A percentile compares a stretch with the other conserved stretches of the same genome.
Evolutionary conservation across 2,329 filamentous ascomycete species (phyloP).

Genomic region (Apiospora arundinis): DNA sequence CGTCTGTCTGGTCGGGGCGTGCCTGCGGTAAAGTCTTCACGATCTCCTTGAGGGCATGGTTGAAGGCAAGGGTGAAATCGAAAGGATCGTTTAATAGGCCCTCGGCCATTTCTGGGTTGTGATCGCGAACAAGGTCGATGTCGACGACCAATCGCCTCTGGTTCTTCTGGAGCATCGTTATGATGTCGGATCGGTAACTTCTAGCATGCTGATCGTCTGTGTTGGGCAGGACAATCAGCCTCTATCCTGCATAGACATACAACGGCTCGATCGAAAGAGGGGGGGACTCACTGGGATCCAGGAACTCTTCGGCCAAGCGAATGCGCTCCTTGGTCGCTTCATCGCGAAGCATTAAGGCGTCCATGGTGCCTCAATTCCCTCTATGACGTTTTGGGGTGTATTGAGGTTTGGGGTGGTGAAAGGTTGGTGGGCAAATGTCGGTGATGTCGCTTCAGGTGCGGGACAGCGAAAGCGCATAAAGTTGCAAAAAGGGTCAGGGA

Average conservation of each 20-base stretch:
- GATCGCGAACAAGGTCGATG: constrained; percentile 89
- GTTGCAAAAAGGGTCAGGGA: constrained; percentile 14
- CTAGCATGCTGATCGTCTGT: constrained; percentile 60
- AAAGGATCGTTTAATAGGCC: constrained; percentile 85
- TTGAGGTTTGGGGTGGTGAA: background rate
- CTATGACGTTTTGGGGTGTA: background rate
- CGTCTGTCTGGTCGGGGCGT: constrained; percentile 75
- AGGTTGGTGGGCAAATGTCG: background rate
- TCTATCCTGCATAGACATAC: constrained; percentile 19
- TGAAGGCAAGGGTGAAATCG: constrained; percentile 87
- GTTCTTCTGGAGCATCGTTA: constrained; percentile 74
- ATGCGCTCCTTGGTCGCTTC: constrained; percentile 84
- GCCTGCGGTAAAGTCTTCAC: constrained; percentile 80
- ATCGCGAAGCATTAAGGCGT: constrained; percentile 78
- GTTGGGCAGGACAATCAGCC: constrained; percentile 34
- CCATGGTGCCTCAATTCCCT: constrained; percentile 59
- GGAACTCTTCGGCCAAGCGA: constrained; percentile 87
- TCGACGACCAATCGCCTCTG: constrained; percentile 72
- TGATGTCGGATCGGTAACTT: constrained; percentile 90
- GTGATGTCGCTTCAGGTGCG: constrained; percentile 1
- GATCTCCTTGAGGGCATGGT: constrained; percentile 87
- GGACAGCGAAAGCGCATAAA: constrained; percentile 17
- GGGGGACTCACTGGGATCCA: constrained; percentile 79
- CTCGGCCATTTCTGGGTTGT: constrained; percentile 81
- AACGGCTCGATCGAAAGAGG: background rate